These are phyloP conservation scores for Solanum lycopersicoides DNA, from an alignment of 257 asterid species.

Conservation along the genomic window DNA sequence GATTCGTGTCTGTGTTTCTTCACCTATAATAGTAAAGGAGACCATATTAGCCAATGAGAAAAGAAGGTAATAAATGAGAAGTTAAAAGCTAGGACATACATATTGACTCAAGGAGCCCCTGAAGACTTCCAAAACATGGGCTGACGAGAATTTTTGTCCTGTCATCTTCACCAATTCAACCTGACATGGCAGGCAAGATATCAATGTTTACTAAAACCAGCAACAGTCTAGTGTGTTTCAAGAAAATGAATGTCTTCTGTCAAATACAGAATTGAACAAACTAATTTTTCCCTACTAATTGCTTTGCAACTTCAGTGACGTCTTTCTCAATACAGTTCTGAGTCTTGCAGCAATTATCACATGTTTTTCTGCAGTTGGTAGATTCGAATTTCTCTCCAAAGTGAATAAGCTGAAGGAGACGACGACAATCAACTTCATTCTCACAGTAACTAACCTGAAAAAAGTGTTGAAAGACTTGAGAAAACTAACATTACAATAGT, in stretches of 20 bases:
- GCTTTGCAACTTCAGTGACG: slow-evolving; percentile 72
- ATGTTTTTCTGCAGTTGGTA: slow-evolving; percentile 68
- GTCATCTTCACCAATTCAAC: slow-evolving; percentile 79
- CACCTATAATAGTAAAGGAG: slow-evolving; percentile 41
- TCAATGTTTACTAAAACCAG: neutral
- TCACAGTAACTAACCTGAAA: slow-evolving; percentile 93
- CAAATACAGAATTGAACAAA: neutral
- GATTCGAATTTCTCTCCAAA: slow-evolving; percentile 96
- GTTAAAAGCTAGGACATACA: slow-evolving; percentile 46
- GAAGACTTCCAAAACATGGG: slow-evolving; percentile 92
- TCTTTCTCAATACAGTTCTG: slow-evolving; percentile 71
- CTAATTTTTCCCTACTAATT: slow-evolving; percentile 47
- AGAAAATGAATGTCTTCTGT: neutral
- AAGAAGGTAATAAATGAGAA: neutral
- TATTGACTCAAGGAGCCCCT: slow-evolving; percentile 91
- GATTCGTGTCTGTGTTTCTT: slow-evolving; percentile 81
- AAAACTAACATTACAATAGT: neutral
- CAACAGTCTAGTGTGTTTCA: neutral
- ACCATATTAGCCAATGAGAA: slow-evolving; percentile 11
- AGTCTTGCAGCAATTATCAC: slow-evolving; percentile 81
- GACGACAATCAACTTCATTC: slow-evolving; percentile 90
- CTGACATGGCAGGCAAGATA: slow-evolving; percentile 21
- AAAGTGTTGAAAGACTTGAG: slow-evolving; percentile 6
- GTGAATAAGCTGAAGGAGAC: slow-evolving; percentile 87
- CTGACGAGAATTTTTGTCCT: slow-evolving; percentile 67